These are phyloP conservation scores for Colletotrichum sp. DNA, from an alignment of 2,329 filamentous ascomycete species.

Conservation along the genomic window DNA sequence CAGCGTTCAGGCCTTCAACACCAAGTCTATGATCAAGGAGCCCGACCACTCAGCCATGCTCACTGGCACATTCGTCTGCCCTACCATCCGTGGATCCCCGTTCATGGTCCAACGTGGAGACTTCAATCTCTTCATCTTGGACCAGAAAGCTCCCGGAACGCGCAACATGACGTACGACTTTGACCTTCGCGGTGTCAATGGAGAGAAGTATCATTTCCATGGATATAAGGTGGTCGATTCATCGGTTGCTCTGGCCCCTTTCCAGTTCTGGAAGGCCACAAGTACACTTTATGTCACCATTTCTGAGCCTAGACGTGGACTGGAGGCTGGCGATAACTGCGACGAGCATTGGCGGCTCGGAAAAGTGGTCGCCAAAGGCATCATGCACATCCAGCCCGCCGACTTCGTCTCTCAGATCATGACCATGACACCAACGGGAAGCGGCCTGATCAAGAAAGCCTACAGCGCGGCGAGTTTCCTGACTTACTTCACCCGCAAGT, in stretches of 20 bases:
- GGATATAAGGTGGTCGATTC: constrained; percentile 68
- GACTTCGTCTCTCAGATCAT: constrained; percentile 62
- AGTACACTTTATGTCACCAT: constrained; percentile 68
- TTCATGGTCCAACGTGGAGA: constrained; percentile 64
- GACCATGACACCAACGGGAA: constrained; percentile 57
- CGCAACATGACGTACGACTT: constrained; percentile 67
- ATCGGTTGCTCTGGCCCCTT: constrained; percentile 59
- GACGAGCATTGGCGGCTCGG: constrained; percentile 46
- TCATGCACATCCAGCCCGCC: constrained; percentile 57
- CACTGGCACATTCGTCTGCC: constrained; percentile 64
- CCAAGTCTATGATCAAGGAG: constrained; percentile 48
- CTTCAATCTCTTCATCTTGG: constrained; percentile 61
- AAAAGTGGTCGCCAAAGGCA: constrained; percentile 60
- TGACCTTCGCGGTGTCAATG: constrained; percentile 60
- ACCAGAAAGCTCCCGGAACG: constrained; percentile 59
- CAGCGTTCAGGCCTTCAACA: constrained; percentile 61
- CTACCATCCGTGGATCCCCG: constrained; percentile 58
- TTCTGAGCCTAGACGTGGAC: constrained; percentile 38
- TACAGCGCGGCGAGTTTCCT: constrained; percentile 55
- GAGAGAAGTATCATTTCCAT: constrained; percentile 59
- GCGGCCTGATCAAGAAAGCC: constrained; percentile 46
- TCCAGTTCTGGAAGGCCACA: constrained; percentile 65
- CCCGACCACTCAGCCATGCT: constrained; percentile 56
- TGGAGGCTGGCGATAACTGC: constrained; percentile 30
- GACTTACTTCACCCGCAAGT: constrained; percentile 60